Percentiles rank a stretch among this genome's conserved stretches.
These are phyloP conservation scores for Aspergillus japonicus DNA, from an alignment of 2,329 filamentous ascomycete genomes.

Conservation along the genomic window DNA sequence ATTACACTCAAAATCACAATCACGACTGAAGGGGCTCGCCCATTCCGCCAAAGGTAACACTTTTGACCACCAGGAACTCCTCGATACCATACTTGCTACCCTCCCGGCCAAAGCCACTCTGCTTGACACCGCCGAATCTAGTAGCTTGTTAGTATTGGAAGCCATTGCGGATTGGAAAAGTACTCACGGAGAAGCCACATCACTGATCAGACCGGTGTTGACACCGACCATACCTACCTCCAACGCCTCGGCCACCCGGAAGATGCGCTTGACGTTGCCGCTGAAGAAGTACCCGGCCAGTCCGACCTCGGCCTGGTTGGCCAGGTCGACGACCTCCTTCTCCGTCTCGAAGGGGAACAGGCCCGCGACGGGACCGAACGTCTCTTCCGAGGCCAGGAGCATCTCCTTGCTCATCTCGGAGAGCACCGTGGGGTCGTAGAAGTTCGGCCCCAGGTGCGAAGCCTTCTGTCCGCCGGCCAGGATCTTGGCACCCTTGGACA, in stretches of 20 bases:
- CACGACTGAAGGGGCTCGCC: conserved; percentile 55
- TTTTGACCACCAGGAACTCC: conserved; percentile 75
- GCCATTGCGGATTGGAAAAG: not conserved
- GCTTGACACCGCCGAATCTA: conserved; percentile 77
- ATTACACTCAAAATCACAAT: conserved; percentile 12
- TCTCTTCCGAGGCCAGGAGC: conserved; percentile 83
- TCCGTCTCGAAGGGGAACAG: conserved; percentile 87
- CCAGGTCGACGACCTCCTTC: conserved; percentile 78
- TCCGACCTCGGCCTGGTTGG: conserved; percentile 80
- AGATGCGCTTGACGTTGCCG: conserved; percentile 57
- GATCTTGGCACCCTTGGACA: conserved; percentile 72
- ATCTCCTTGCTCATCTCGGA: conserved; percentile 83
- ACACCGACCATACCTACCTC: conserved; percentile 58
- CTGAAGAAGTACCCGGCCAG: conserved; percentile 94
- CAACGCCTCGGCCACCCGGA: conserved; percentile 59
- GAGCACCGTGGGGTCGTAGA: conserved; percentile 86
- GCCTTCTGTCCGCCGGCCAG: conserved; percentile 72
- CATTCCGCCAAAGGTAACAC: conserved; percentile 63
- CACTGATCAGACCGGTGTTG: conserved; percentile 67
- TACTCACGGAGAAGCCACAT: conserved; percentile 51
- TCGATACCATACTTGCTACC: conserved; percentile 74
- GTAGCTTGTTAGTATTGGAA: conserved; percentile 15
- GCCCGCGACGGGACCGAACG: conserved; percentile 89
- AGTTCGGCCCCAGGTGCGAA: conserved; percentile 75
- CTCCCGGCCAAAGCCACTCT: conserved; percentile 77